phyloP scores from a whole-genome alignment of 495 filamentous ascomycete species.

The Amniculicola lignicola region DNA sequence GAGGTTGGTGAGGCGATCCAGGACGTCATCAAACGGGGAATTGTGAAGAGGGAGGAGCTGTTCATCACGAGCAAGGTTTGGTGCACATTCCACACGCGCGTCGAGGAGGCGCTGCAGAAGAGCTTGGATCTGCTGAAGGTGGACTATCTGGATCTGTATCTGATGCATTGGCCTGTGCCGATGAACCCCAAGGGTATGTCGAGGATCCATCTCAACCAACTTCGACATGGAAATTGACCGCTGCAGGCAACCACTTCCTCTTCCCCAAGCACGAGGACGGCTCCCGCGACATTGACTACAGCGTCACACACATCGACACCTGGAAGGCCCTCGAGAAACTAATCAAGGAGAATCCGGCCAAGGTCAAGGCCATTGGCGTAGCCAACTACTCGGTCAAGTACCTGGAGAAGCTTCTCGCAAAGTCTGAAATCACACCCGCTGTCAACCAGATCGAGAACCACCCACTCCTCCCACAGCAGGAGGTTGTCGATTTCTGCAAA shows the following conservation, averaged over 20 bases:
- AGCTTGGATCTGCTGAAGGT: constrained; percentile 68
- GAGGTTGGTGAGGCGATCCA: constrained; percentile 53
- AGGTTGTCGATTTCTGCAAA: constrained; percentile 73
- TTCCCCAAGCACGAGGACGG: constrained; percentile 74
- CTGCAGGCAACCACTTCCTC: constrained; percentile 69
- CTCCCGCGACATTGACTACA: constrained; percentile 62
- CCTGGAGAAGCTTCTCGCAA: constrained; percentile 67
- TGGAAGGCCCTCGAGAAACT: constrained; percentile 81
- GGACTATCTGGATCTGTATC: constrained; percentile 78
- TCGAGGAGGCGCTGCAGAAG: constrained; percentile 65
- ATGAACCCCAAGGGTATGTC: constrained; percentile 70
- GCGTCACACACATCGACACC: constrained; percentile 65
- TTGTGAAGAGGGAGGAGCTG: constrained; percentile 69
- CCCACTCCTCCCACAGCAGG: constrained; percentile 77
- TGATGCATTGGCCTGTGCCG: constrained; percentile 79
- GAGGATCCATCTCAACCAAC: not conserved
- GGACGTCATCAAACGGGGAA: constrained; percentile 63
- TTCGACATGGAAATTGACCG: not conserved
- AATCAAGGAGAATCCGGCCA: constrained; percentile 55
- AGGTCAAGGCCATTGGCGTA: constrained; percentile 75
- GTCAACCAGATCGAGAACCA: constrained; percentile 93
- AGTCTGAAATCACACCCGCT: constrained; percentile 67
- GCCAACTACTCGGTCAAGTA: constrained; percentile 75
- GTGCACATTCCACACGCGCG: constrained; percentile 70
- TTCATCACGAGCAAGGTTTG: constrained; percentile 84